A percentile compares a stretch with the other conserved stretches of the same genome.
Evolutionary conservation across 2,329 filamentous ascomycete species (phyloP).

Genomic region (Proliferodiscus dingleyae): DNA sequence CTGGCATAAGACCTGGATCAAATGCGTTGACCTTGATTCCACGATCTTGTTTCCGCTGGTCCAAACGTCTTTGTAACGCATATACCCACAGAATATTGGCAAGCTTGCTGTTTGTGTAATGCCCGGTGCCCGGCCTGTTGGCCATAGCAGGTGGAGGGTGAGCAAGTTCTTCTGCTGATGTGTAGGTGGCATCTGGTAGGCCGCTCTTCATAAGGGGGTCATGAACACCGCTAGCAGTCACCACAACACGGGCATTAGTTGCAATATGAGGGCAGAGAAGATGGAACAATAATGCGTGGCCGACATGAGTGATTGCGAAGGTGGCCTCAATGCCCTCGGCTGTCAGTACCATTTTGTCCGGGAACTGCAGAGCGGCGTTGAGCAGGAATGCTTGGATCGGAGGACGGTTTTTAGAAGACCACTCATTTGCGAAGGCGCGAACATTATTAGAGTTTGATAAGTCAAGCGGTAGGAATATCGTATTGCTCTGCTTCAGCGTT

Average conservation of each 20-base stretch:
- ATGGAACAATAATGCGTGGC: slow-evolving; percentile 46
- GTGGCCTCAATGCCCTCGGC: slow-evolving; percentile 42
- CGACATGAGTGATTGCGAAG: slow-evolving; percentile 47
- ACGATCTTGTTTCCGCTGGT: slow-evolving; percentile 19
- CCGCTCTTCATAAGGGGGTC: slow-evolving; percentile 41
- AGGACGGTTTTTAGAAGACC: slow-evolving; percentile 32
- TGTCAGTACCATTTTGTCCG: slow-evolving; percentile 31
- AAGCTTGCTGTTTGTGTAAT: slow-evolving; percentile 43
- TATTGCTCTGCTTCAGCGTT: slow-evolving; percentile 36
- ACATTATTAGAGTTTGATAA: slow-evolving; percentile 37
- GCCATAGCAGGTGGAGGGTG: slow-evolving; percentile 29
- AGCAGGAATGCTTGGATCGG: slow-evolving; percentile 42
- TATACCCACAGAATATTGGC: slow-evolving; percentile 45
- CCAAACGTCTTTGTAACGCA: slow-evolving; percentile 37
- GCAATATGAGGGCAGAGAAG: slow-evolving; percentile 39
- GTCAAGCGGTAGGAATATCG: slow-evolving; percentile 40
- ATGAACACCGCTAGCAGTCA: slow-evolving; percentile 43
- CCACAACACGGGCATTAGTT: slow-evolving; percentile 37
- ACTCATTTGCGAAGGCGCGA: slow-evolving; percentile 38
- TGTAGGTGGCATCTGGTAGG: slow-evolving; percentile 40
- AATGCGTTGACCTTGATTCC: slow-evolving; percentile 38
- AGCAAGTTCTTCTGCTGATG: slow-evolving; percentile 40
- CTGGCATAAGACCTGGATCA: slow-evolving; percentile 46
- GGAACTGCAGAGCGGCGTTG: slow-evolving; percentile 45
- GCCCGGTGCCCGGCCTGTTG: slow-evolving; percentile 33